Base-by-base conservation (phyloP, 345 rosid genomes). In the Lagerstroemia speciosa region DNA sequence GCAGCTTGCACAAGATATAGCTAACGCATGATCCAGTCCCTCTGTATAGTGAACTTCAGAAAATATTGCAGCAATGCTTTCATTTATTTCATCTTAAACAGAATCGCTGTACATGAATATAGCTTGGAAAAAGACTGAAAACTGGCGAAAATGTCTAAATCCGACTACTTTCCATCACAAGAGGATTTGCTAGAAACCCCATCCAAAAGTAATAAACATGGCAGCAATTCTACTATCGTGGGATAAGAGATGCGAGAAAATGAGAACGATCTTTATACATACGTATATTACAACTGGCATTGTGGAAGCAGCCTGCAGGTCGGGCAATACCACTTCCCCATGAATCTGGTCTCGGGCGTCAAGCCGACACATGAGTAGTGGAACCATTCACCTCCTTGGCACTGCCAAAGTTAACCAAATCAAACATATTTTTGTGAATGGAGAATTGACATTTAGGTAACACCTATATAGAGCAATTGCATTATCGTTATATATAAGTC, bases 341-440 rank as follows among this genome's bases (percentile, higher is more conserved):
- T 91, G 81, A 94, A 94, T 79, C 99, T 83, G 50, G 97, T 94
- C 82, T 94, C 98, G 0, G 98, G 96, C 22, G 99, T 89, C 72
- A 94, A 84, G 66, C 99, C 99, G 41, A 94, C 99, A 33, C 99
- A 94, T 2, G 92, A 29, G 69, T 94, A 94, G 70, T 91, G 99
- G 84, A 94, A 94, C 99, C 99, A 91, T 78, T 94, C 99, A 64
- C 99, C 99, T 82, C 99, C 99, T 79, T 86, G 92, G 78, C 99
- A 94, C 99, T 91, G 83, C 64, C 53, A 53, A 73, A 43, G 15
- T 10, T 11, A 62, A 32, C n/a, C 46, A 14, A 64, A 34, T 8
- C 32, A 58, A 52, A 52, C 57, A 52, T 2, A 8, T 5, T 41
- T 58, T 8, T 19, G 63, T 58, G 3, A 27, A 27, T 58, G 34